Conservation (phyloP, 208 protist genomes). For the Sergeia podlipaevii region DNA sequence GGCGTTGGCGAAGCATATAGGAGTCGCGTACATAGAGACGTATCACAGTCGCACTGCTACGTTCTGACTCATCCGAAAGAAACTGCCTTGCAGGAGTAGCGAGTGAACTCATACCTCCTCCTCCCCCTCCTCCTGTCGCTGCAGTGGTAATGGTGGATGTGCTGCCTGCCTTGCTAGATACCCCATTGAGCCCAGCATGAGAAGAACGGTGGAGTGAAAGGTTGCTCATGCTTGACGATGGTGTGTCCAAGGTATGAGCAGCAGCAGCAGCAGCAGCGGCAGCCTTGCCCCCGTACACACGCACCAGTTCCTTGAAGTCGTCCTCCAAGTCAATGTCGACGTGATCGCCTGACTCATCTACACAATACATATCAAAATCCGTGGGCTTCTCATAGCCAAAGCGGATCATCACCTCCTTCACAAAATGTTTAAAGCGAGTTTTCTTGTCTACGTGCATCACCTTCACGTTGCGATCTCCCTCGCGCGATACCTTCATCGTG, state of each 20-base stretch:
- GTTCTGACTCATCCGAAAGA: constrained; percentile 3
- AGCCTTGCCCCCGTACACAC: constrained; percentile 5
- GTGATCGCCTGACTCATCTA: constrained; percentile 58
- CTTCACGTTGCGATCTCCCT: constrained; percentile 78
- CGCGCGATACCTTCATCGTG: constrained; percentile 64
- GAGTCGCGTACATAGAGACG: constrained; percentile 82
- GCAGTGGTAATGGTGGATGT: not conserved
- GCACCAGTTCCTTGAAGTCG: constrained; percentile 54
- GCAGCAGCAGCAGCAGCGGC: not conserved
- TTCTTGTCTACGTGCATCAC: constrained; percentile 38
- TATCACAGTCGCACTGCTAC: constrained; percentile 53
- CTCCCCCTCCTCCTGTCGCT: not conserved
- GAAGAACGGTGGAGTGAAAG: too few species aligned
- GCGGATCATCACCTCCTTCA: constrained; percentile 55
- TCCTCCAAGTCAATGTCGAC: constrained; percentile 75
- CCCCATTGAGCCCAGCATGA: too few species aligned
- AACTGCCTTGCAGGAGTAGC: not conserved
- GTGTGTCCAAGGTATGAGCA: too few species aligned
- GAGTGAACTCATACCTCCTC: not conserved
- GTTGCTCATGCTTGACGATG: too few species aligned
- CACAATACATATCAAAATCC: constrained; percentile 83
- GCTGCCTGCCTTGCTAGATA: not conserved
- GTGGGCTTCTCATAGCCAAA: constrained; percentile 48
- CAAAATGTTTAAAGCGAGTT: constrained; percentile 36
- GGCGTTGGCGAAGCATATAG: constrained; percentile 20